phyloP scores from a whole-genome alignment of 192 early-diverging fungal genomes.

The Backusella liffmaniae region DNA sequence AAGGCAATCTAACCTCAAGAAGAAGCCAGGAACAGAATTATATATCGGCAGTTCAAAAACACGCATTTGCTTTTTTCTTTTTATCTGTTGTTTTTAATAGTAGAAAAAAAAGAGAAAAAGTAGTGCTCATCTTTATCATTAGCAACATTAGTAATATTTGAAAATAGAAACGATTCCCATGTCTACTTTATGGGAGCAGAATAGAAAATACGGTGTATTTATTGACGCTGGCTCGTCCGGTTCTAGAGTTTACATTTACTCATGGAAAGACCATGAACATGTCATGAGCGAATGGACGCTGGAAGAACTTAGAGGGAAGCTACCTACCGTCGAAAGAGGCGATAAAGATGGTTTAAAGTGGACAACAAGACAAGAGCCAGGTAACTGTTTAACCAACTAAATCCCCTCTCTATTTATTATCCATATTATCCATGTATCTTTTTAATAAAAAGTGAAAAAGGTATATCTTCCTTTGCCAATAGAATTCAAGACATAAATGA shows the following conservation, averaged over 20 bases:
- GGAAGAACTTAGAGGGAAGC: conserved; percentile 31
- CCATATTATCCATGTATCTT: not conserved
- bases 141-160: not conserved
- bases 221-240: conserved; percentile 99
- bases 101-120: not conserved
- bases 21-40: not conserved
- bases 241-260: conserved; percentile 88
- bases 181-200: conserved; percentile 37
- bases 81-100: not conserved
- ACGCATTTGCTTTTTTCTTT: not conserved
- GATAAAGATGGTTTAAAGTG: conserved; percentile 63
- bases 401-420: not conserved
- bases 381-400: conserved; percentile 30
- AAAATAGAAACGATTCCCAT: not conserved
- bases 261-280: conserved; percentile 67
- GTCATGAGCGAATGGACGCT: conserved; percentile 33
- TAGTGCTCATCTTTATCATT: not conserved
- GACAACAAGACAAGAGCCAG: conserved; percentile 64
- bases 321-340: conserved; percentile 69
- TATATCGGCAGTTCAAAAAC: not conserved
- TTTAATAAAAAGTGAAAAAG: conserved; percentile 33
- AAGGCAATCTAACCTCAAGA: not conserved
- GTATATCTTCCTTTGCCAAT: conserved; percentile 78
- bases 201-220: conserved; percentile 82
- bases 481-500: conserved; percentile 53